Percentiles rank a stretch among this genome's conserved stretches.
phyloP scores from a whole-genome alignment of 1,284 basidiomycete species.

The Fomes fomentarius region DNA sequence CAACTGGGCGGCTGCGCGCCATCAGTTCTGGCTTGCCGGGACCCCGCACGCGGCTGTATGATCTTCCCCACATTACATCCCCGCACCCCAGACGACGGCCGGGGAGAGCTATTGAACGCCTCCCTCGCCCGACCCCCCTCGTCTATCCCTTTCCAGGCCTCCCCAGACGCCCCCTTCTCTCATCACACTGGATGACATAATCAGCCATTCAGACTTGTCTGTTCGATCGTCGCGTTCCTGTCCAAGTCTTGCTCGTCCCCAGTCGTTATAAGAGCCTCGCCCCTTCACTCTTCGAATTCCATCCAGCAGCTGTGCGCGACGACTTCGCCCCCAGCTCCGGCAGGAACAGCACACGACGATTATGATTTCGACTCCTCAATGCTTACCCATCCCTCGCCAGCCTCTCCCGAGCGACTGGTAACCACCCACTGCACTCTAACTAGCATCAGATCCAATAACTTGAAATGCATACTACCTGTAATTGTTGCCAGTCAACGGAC shows the following conservation, averaged over 20 bases:
- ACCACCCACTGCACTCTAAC: too few relatives aligned
- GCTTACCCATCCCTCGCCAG: too few relatives aligned
- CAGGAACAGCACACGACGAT: too few relatives aligned
- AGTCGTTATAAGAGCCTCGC: too few relatives aligned
- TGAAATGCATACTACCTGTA: too few relatives aligned
- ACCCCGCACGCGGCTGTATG: slow-evolving; percentile 21
- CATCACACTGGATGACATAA: slow-evolving; percentile 22
- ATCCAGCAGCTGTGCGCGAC: slow-evolving; percentile 2
- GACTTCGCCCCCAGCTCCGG: too few relatives aligned
- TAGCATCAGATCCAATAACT: neutral
- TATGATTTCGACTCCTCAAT: too few relatives aligned
- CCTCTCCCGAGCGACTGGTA: too few relatives aligned
- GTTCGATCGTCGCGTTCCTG: slow-evolving; percentile 20
- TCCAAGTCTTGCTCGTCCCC: neutral
- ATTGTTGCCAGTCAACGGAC: neutral
- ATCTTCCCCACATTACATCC: slow-evolving; percentile 18
- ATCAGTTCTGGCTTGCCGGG: slow-evolving; percentile 22
- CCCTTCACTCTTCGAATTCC: too few relatives aligned
- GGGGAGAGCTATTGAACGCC: slow-evolving; percentile 16
- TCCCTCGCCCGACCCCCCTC: neutral
- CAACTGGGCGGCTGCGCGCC: slow-evolving; percentile 13
- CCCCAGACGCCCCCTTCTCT: slow-evolving; percentile 2
- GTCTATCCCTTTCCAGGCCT: neutral
- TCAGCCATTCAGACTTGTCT: slow-evolving; percentile 10
- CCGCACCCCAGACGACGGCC: slow-evolving; percentile 10